Evolutionary conservation across 768 basidiomycete species (phyloP), one percentile per base, ranked within the genome.

Genomic region (Kwoniella mangroviensis): DNA sequence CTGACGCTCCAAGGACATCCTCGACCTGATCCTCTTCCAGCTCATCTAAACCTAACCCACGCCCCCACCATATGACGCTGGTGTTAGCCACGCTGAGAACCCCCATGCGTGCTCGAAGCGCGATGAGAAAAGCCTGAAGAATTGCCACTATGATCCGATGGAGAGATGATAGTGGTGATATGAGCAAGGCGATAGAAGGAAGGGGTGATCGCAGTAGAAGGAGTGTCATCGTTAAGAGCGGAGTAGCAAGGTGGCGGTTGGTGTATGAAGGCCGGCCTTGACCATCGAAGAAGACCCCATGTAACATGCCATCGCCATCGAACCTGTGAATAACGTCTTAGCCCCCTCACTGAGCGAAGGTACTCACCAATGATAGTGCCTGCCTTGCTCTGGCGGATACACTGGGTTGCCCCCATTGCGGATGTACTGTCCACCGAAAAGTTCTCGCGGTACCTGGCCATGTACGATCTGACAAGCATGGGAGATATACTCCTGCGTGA

Each of bases 241-340:
- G 79, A 15, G 73, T 81, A 7, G 63, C 79, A 55, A 73, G 78
- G 72, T 79, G 84, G 40, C 73, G 75, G 73, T 82, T 82, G 56
- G 83, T 84, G 71, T 84, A 83, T 24, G 78, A 70, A 9, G 78
- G 76, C 5, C 76, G 69, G 13, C 21, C 28, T 34, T 61, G n/a
- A 10, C 58, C 28, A n/a, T 72, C 68, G 66, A 85, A 84, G 62
- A 74, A 75, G 6, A 85, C 84, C 9, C 84, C 84, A 63, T 80
- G 77, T 6, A 85, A 70, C 84, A 84, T 84, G 11, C 84, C 84
- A 73, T 85, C 84, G 2, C 84, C 84, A 66, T 85, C 84, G 54
- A 85, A 85, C 83, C 83, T 81, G 77, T 21, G 10, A 4, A 56
- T 34, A 49, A 24, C 6, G 28, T 12, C 17, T 69, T 40, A 54